Evolutionary conservation across 1,139 yeast genomes (phyloP), one percentile per base, ranked within the genome.

Genomic region (Geotrichum siamense): DNA sequence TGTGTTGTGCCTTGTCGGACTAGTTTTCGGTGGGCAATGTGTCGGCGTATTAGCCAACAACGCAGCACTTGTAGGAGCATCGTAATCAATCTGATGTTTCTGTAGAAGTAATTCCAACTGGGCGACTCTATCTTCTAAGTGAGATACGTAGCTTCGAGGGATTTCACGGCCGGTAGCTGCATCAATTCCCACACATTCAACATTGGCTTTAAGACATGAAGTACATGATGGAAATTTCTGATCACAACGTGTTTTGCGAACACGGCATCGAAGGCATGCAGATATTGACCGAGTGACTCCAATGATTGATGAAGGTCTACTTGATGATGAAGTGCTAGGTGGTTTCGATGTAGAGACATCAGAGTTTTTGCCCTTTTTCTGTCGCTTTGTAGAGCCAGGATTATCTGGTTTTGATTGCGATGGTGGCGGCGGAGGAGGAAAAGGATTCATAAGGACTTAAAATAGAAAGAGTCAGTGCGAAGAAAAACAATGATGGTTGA

Each of bases 91-190:
- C 0, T 76, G 77, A 43, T 67, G 57, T 26, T 63, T 64, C 43
- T 63, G 61, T 36, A 85, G 59, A 47, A 69, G 65, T 2, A 56
- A 55, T 57, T 83, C 87, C 50, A 86, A 66, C 15, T 65, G 63
- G 12, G 72, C 70, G 2, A 86, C 68, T 34, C 78, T 67, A 45
- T 77, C 79, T 58, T 87, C 96, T 46, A 87, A 64, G 54, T 80
- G 82, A 13, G 77, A 73, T 4, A 85, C 76, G 57, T 87, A 86
- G 9, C 87, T 79, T 38, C 96, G 66, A 0, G 96, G 94, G 1
- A 86, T 76, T 52, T 82, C 87, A 46, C 94, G 67, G 0, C 95
- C 94, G 0, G 95, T 83, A 3, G 86, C 86, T 0, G 94, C 86
- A 59, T 87, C 96, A 12, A 84, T 63, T 0, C 94, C 87, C 16